Evolutionary conservation across 2,329 filamentous ascomycete species (phyloP), one percentile per base, ranked within the genome.

Genomic region (Aureobasidium namibiae): DNA sequence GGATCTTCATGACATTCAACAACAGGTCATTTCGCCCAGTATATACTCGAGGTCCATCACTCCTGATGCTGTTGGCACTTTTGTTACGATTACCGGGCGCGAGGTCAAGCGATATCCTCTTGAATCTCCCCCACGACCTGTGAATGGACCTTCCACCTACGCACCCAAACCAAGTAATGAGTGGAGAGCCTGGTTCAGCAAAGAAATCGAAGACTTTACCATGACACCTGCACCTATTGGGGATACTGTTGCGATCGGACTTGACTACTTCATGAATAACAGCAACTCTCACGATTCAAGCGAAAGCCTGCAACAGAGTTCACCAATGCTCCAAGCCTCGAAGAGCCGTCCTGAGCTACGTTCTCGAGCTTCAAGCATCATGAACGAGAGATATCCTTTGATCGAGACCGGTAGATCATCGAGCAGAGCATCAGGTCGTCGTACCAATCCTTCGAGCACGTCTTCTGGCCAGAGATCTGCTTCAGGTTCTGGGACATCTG

Each of bases 101-200:
- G 71, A 76, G 36, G 73, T 78, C 13, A 72, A 73, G 46, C 75
- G 73, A 56, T 77, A 76, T 60, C 68, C 73, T 14, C 67, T 72
- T 29, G 60, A 58, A 21, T 70, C 70, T 7, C 42, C 54, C 36
- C 42, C 54, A 16, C 41, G 54, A 16, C 33, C 54, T 38, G 16
- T 57, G 11, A 31, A 57, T 45, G 52, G 52, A 33, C 66, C 67
- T 7, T 53, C 63, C 11, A 42, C 45, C 13, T 62, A 63, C 26
- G 69, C 63, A 13, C 63, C 63, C 23, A 69, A 64, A 53, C 72
- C 65, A 16, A 77, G 76, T 63, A 67, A 67, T 31, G 76, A 78
- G 38, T 79, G 76, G 76, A 75, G 73, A 34, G 70, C 69, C 11
- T 79, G 76, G 76, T 64, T 78, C 2, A 75, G 73, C 2, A 71